Conservation (phyloP, 2,329 filamentous ascomycete genomes). For the Alternaria brassicae region DNA sequence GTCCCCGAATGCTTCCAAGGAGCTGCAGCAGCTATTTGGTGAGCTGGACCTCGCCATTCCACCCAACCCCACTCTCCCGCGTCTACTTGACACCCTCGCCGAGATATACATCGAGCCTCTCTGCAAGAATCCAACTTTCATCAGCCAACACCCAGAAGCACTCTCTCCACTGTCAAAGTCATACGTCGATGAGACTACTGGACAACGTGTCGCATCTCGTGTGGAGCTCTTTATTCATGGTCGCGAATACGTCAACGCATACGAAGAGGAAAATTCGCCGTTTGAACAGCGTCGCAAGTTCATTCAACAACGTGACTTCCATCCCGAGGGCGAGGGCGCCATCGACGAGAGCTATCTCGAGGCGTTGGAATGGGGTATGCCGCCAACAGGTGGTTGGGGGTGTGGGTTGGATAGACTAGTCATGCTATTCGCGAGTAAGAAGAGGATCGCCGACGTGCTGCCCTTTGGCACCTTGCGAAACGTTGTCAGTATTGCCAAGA, state of each 20-base stretch:
- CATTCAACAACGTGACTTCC: conserved; percentile 60
- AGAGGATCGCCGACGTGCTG: conserved; percentile 83
- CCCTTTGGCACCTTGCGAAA: conserved; percentile 84
- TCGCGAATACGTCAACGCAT: conserved; percentile 91
- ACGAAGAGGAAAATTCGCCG: conserved; percentile 97
- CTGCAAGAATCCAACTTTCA: conserved; percentile 78
- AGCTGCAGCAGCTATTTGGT: conserved; percentile 64
- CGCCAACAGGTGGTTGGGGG: conserved; percentile 97
- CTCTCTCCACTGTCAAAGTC: conserved; percentile 93
- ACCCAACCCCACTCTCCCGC: conserved; percentile 64
- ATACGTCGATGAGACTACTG: conserved; percentile 70
- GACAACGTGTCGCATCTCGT: conserved; percentile 78
- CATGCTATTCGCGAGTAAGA: conserved; percentile 84
- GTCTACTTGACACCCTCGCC: conserved; percentile 83
- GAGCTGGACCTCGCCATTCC: conserved; percentile 60
- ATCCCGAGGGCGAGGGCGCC: conserved; percentile 47
- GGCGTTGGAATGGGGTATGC: conserved; percentile 85
- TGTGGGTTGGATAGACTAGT: conserved; percentile 89
- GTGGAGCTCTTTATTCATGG: conserved; percentile 84
- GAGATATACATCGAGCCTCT: conserved; percentile 78
- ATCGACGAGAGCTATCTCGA: conserved; percentile 84
- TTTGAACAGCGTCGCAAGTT: conserved; percentile 87
- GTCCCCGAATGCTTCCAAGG: conserved; percentile 61
- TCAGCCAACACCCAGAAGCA: conserved; percentile 86
- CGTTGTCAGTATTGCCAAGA: conserved; percentile 53